Evolutionary conservation across 2,329 filamentous ascomycete genomes (phyloP).

Genomic region (Monilinia fructigena): DNA sequence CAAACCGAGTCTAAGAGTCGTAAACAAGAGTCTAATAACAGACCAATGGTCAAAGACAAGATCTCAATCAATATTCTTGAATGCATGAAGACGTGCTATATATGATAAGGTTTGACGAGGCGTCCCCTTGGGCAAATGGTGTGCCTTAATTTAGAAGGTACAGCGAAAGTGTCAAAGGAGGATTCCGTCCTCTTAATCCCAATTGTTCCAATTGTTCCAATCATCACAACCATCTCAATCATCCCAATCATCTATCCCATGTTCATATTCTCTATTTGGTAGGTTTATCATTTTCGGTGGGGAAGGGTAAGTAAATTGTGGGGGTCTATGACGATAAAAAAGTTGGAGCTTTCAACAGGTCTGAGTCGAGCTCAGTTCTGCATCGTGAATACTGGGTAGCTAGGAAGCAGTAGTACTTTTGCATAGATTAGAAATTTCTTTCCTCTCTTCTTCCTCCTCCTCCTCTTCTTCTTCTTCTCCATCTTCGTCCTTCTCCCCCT

Average conservation of each 20-base stretch:
- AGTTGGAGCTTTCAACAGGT: constrained; percentile 17
- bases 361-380: constrained; percentile 13
- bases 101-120: too few relatives aligned
- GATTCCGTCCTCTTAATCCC: background rate
- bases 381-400: background rate
- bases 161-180: background rate
- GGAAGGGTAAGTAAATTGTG: background rate
- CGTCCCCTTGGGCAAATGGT: too few relatives aligned
- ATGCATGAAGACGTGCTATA: too few relatives aligned
- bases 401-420: background rate
- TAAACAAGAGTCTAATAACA: too few relatives aligned
- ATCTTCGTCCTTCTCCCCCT: background rate
- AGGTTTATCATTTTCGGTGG: background rate
- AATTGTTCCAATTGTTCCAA: too few relatives aligned
- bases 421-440: constrained; percentile 5
- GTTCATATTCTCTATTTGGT: background rate
- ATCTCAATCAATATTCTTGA: too few relatives aligned
- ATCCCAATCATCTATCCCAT: too few relatives aligned
- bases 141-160: background rate
- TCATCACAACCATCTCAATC: too few relatives aligned
- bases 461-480: too few relatives aligned
- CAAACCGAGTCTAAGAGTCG: too few relatives aligned
- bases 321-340: constrained; percentile 22
- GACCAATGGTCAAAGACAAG: too few relatives aligned
- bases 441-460: background rate